Evolutionary conservation across 2,329 filamentous ascomycete genomes (phyloP), one percentile per base, ranked within the genome.

Genomic region (Teratosphaeria gauchensis): DNA sequence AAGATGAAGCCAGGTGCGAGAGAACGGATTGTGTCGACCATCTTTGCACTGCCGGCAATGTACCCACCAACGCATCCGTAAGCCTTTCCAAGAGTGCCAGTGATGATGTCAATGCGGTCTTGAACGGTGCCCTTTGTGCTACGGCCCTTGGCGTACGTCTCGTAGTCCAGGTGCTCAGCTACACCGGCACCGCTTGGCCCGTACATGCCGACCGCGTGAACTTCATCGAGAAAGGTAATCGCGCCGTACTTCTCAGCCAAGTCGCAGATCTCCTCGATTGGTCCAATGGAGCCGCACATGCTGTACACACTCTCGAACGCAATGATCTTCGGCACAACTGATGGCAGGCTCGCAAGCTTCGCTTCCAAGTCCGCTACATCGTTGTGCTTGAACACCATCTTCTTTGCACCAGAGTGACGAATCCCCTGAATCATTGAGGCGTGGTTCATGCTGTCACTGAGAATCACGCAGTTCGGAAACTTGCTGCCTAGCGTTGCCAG

Each of bases 371-470:
- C 94, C 51, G 82, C 85, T n/a, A 97, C 76, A 69, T 99, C 92
- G 70, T 99, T 99, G 78, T 99, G 94, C 78, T 95, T 95, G 83
- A 97, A 99, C 30, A 99, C 92, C 75, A 97, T 83, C 81, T 99
- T 99, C 78, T 89, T 92, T 46, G 94, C 92, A 53, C 92, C 92
- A 9, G 92, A 97, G 76, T 99, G 94, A 52, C 94, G 90, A 69
- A 99, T 99, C 53, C 94, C 94, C 76, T 97, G 94, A 62, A 99
- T 99, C 94, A 99, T 99, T 5, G 92, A 97, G 12, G 94, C 94
- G 73, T 99, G 94, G 74, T 99, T 99, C 72, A 96, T 78, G 74
- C 89, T 95, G 77, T 99, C 94, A 5, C 92, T 96, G n/a, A 99
- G 79, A 69, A 97, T 96, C 52, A 99, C 94, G 71, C 94, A 99